Evolutionary conservation across 768 basidiomycete species (phyloP).

Genomic region (Lactarius pseudohatsudake): DNA sequence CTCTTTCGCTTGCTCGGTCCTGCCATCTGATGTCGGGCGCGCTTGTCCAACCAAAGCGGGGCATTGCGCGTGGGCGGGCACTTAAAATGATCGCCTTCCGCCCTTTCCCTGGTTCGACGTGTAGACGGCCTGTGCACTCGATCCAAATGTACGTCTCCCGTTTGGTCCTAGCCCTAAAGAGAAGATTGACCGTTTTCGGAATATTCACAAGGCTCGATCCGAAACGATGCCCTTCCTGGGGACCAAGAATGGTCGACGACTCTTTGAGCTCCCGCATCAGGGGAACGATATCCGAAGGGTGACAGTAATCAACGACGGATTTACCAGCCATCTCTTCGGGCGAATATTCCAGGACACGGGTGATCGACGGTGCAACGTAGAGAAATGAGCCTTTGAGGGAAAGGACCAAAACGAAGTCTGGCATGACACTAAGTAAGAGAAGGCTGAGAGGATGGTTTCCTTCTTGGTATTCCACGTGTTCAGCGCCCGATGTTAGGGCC

Average conservation of each 20-base stretch:
- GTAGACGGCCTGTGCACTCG: conserved; percentile 83
- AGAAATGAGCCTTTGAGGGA: conserved; percentile 91
- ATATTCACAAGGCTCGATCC: conserved; percentile 12
- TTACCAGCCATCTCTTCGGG: conserved; percentile 81
- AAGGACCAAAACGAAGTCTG: conserved; percentile 88
- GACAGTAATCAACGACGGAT: conserved; percentile 77
- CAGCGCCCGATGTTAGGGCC: conserved; percentile 27
- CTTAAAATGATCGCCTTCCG: conserved; percentile 92
- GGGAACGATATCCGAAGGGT: conserved; percentile 86
- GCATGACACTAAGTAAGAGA: conserved; percentile 57
- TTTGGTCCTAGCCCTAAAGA: conserved; percentile 81
- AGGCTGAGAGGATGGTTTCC: conserved; percentile 52
- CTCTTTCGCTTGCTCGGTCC: conserved; percentile 22
- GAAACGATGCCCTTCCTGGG: conserved; percentile 29
- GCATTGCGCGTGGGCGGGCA: conserved; percentile 72
- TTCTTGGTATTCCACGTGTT: conserved; percentile 35
- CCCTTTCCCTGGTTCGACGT: conserved; percentile 91
- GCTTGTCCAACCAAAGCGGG: conserved; percentile 57
- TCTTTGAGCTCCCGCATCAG: conserved; percentile 92
- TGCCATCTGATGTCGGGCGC: conserved; percentile 42
- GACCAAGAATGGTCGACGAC: conserved; percentile 38
- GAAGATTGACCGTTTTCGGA: conserved; percentile 71
- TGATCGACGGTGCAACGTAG: conserved; percentile 84
- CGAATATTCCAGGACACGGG: conserved; percentile 79
- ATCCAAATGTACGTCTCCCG: conserved; percentile 77